Evolutionary conservation across 805 yeast genomes (phyloP).

Genomic region (Starmerella tilneyi): DNA sequence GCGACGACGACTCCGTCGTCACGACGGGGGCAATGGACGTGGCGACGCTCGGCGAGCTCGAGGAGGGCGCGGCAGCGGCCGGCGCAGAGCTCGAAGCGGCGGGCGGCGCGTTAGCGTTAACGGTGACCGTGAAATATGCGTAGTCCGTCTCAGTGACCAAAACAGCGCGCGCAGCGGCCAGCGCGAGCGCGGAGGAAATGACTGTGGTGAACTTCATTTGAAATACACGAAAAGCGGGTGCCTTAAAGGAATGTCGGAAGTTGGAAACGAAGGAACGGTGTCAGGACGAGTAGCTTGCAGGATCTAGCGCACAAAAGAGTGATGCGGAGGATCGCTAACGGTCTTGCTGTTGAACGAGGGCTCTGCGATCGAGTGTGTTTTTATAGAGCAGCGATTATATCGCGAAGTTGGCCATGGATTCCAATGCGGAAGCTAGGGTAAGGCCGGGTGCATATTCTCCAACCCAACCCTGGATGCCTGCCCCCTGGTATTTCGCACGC

Average conservation of each 20-base stretch:
- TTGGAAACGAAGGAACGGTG: background rate
- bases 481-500: constrained; percentile 2
- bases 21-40: background rate
- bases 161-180: constrained; percentile 20
- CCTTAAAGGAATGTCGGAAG: background rate
- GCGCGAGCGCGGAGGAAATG: constrained; percentile 13
- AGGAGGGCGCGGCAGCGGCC: background rate
- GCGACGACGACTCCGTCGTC: background rate
- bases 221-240: background rate
- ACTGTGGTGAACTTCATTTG: constrained; percentile 5
- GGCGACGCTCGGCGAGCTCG: background rate
- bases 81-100: constrained; percentile 1
- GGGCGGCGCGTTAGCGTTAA: constrained; percentile 12
- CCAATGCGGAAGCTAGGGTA: constrained; percentile 3
- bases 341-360: background rate
- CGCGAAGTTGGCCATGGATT: constrained; percentile 2
- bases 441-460: background rate
- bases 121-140: constrained; percentile 22
- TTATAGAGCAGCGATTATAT: constrained; percentile 3
- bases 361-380: background rate
- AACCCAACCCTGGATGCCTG: constrained; percentile 7
- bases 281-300: background rate
- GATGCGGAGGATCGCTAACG: background rate
- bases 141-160: constrained; percentile 23
- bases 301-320: constrained; percentile 1